Evolutionary conservation across 768 basidiomycete species (phyloP).

Genomic region (Suillus decipiens): DNA sequence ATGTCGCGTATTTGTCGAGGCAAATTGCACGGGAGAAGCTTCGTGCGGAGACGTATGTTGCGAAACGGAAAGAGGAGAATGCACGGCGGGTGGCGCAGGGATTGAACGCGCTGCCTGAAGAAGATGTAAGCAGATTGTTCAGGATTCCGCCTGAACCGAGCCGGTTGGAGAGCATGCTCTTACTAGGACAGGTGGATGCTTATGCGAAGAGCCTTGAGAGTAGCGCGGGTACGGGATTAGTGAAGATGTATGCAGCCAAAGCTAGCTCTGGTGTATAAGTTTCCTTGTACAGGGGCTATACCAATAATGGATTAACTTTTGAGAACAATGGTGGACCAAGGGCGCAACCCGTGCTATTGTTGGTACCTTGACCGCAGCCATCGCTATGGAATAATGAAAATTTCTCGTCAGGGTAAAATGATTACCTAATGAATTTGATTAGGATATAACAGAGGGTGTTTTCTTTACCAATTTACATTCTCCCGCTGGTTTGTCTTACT

Average conservation of each 20-base stretch:
- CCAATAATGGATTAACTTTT: background rate
- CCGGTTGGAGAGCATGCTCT: constrained; percentile 81
- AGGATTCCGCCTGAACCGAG: constrained; percentile 89
- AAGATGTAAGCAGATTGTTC: constrained; percentile 81
- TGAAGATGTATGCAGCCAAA: constrained; percentile 83
- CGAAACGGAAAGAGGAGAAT: constrained; percentile 91
- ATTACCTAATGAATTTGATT: constrained; percentile 1
- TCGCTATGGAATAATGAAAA: background rate
- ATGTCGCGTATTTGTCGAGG: constrained; percentile 83
- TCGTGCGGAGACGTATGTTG: constrained; percentile 75
- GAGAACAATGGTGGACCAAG: constrained; percentile 1
- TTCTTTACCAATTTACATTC: constrained; percentile 16
- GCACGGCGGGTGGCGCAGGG: constrained; percentile 77
- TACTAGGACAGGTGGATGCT: constrained; percentile 87
- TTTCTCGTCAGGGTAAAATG: background rate
- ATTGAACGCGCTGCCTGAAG: constrained; percentile 82
- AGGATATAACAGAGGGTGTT: constrained; percentile 6
- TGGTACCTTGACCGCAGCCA: background rate
- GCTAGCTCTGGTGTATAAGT: constrained; percentile 26
- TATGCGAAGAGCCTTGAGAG: constrained; percentile 77
- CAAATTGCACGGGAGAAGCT: constrained; percentile 86
- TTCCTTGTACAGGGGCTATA: background rate
- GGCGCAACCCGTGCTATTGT: background rate
- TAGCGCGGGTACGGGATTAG: constrained; percentile 58
- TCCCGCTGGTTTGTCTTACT: constrained; percentile 7